phyloP scores from a whole-genome alignment of 2,329 filamentous ascomycete species.

The Fusarium acutatum region DNA sequence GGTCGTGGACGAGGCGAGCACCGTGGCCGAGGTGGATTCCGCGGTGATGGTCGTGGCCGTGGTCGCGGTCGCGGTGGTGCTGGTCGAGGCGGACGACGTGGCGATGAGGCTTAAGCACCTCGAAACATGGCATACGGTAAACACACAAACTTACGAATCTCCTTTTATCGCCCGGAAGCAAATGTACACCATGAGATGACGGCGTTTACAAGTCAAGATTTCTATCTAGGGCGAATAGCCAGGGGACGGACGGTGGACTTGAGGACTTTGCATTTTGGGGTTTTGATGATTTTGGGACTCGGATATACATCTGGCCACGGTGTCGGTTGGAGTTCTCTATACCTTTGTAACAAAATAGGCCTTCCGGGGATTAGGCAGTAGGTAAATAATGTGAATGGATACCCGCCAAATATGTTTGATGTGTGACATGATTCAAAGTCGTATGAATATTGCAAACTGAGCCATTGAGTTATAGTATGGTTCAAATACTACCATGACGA shows the following conservation, averaged over 20 bases:
- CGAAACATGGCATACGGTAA: conserved; percentile 38
- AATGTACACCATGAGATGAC: conserved; percentile 53
- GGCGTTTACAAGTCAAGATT: conserved; percentile 48
- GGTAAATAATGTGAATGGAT: conserved; percentile 42
- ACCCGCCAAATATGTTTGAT: conserved; percentile 28
- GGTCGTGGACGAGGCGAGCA: conserved; percentile 58
- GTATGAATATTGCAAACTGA: background rate
- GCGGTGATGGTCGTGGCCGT: conserved; percentile 57
- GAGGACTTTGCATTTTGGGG: conserved; percentile 44
- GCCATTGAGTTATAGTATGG: background rate
- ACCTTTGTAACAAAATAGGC: conserved; percentile 42
- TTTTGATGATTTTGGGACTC: conserved; percentile 44
- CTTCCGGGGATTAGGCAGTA: conserved; percentile 33
- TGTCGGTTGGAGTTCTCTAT: conserved; percentile 41
- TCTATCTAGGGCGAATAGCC: conserved; percentile 38
- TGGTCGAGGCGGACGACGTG: conserved; percentile 49
- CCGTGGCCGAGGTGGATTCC: conserved; percentile 61
- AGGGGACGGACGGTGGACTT: conserved; percentile 38
- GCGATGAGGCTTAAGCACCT: conserved; percentile 50
- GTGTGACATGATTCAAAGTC: background rate
- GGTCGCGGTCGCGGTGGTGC: conserved; percentile 51
- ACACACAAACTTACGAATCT: conserved; percentile 41
- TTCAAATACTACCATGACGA: background rate
- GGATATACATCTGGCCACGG: conserved; percentile 40
- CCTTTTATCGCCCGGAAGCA: conserved; percentile 44